Conservation (phyloP, 257 asterid species). For the Solanum pinnatisectum region DNA sequence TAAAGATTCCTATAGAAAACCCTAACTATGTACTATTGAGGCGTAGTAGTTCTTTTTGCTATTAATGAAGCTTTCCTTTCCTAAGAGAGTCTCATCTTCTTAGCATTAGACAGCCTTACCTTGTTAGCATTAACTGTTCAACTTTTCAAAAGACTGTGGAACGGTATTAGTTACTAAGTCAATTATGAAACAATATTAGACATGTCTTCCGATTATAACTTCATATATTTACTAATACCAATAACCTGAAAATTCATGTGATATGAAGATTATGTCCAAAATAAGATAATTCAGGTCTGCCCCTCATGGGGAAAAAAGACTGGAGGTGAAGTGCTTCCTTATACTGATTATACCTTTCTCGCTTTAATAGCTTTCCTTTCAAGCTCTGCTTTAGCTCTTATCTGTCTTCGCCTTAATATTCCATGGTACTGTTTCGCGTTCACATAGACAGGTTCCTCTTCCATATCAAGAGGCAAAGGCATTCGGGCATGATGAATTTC, state of each 20-base stretch:
- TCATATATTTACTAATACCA: neutral
- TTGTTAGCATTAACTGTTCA: neutral
- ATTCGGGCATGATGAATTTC: constrained; percentile 58
- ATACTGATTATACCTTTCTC: constrained; percentile 42
- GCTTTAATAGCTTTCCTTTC: constrained; percentile 53
- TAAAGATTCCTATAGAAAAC: neutral
- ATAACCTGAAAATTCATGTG: neutral
- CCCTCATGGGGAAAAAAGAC: neutral
- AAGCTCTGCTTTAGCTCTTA: constrained; percentile 76
- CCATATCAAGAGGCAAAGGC: constrained; percentile 77
- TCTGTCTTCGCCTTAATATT: constrained; percentile 67
- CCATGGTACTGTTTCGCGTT: constrained; percentile 81
- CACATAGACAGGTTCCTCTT: constrained; percentile 81
- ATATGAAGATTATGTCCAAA: neutral
- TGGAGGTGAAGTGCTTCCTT: neutral
- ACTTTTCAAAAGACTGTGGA: neutral
- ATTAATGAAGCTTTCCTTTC: neutral
- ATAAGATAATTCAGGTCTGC: neutral
- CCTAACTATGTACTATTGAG: neutral
- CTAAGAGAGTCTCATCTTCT: neutral
- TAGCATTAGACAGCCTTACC: neutral
- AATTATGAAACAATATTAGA: neutral
- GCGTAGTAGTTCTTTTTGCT: neutral
- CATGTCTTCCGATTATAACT: neutral
- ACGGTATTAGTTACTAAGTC: neutral